These are phyloP conservation scores for Aspergillus bridgeri DNA, from an alignment of 495 filamentous ascomycete species.

Conservation along the genomic window DNA sequence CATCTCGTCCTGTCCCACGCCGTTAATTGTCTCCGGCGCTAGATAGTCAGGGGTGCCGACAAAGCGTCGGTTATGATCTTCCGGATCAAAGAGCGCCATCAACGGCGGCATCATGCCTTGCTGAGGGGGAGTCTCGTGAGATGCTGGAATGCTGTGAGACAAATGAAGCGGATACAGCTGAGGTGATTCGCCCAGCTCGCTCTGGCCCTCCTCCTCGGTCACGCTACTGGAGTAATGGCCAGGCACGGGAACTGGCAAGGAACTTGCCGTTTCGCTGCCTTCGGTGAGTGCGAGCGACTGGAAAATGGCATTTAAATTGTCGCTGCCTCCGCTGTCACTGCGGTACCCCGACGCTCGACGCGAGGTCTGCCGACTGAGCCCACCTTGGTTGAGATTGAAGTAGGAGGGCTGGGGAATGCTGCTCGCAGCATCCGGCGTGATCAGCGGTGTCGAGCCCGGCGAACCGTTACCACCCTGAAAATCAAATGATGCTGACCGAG, in stretches of 20 bases:
- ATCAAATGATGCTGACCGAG: slow-evolving; percentile 94
- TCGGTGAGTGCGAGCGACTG: slow-evolving; percentile 79
- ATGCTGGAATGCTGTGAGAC: slow-evolving; percentile 49
- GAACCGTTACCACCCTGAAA: slow-evolving; percentile 75
- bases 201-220: slow-evolving; percentile 70
- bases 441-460: slow-evolving; percentile 77
- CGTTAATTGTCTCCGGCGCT: slow-evolving; percentile 94
- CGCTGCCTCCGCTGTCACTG: slow-evolving; percentile 88
- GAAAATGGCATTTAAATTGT: slow-evolving; percentile 80
- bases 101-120: slow-evolving; percentile 85
- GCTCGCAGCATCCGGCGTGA: slow-evolving; percentile 71
- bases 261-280: slow-evolving; percentile 22
- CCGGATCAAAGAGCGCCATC: slow-evolving; percentile 94
- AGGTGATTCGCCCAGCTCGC: slow-evolving; percentile 65
- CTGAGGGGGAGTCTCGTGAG: slow-evolving; percentile 62
- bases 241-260: slow-evolving; percentile 32
- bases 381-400: slow-evolving; percentile 74
- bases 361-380: slow-evolving; percentile 65
- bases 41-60: slow-evolving; percentile 97
- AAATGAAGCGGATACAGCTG: slow-evolving; percentile 62
- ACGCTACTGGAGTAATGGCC: slow-evolving; percentile 36
- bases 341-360: slow-evolving; percentile 81
- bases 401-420: slow-evolving; percentile 84
- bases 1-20: slow-evolving; percentile 90
- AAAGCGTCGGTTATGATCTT: slow-evolving; percentile 88